Evolutionary conservation across 345 rosid species (phyloP), one percentile per base, ranked within the genome.

Genomic region (Streptanthus diversifolius): DNA sequence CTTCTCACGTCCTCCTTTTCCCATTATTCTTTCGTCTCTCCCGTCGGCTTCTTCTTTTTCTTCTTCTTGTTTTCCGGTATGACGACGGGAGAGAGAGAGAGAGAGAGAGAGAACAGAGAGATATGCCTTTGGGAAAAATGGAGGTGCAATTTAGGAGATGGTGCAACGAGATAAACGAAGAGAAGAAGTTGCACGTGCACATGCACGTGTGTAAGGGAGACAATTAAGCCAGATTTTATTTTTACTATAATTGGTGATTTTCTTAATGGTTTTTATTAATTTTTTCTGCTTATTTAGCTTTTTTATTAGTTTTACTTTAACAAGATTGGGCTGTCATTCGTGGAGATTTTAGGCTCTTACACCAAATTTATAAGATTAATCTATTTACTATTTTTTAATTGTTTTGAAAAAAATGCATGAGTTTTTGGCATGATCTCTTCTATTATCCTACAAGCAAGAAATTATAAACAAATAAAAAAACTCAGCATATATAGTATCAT

Each of bases 1-100:
- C 30, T 5, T 60, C 76, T 56, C 79, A 35, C 57, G 56, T 36
- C 45, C 71, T 81, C 76, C 79, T 68, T 82, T 74, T 25, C 55
- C 73, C 80, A 70, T 70, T 35, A 18, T 37, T 54, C 7, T n/a
- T 58, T 58, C 11, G 7, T 35, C 67, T 57, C 65, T 66, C 78
- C 60, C 48, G 44, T 71, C 57, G 41, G 35, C 21, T 69, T 27
- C 3, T 52, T 57, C 5, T 17, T 36, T 8, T 25, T 64, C n/a
- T 68, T 14, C 2, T 55, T 4, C 3, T 19, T 7, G 4, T 30
- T 40, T 54, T 3, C 22, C 52, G 53, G 35, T 22, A 37, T 35
- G 8, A 57, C 74, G 66, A 71, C 48, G 59, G 7, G 60, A 49
- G 66, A 67, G 62, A 67, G 49, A 67, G 49, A 52, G 43, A 45